These are phyloP conservation scores for Hansfordia pulvinata DNA, from an alignment of 2,329 filamentous ascomycete genomes.

Conservation along the genomic window DNA sequence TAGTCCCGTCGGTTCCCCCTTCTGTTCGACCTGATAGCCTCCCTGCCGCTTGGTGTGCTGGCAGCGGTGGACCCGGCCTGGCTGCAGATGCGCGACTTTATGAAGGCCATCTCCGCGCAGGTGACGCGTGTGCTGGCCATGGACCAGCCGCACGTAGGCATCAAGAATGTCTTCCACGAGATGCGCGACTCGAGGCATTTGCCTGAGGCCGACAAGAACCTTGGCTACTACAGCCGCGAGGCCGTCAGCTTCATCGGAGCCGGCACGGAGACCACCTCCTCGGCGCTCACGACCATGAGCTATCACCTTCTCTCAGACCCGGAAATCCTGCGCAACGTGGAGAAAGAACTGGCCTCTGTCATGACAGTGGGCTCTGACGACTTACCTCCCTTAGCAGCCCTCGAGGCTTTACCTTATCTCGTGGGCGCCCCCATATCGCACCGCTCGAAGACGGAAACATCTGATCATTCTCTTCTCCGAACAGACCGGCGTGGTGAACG, in stretches of 20 bases:
- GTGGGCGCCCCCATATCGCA: too few relatives aligned
- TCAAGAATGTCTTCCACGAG: constrained; percentile 4
- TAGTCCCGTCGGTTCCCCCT: constrained; percentile 2
- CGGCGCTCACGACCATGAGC: constrained; percentile 3
- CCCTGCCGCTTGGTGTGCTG: constrained; percentile 1
- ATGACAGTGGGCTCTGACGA: too few relatives aligned
- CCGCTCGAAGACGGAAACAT: too few relatives aligned
- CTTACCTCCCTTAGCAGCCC: too few relatives aligned
- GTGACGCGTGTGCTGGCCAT: constrained; percentile 1
- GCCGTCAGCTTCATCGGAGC: constrained; percentile 3
- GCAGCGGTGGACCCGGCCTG: background rate
- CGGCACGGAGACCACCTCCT: constrained; percentile 4
- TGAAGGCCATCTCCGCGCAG: background rate
- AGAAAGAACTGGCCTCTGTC: too few relatives aligned
- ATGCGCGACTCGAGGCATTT: constrained; percentile 4
- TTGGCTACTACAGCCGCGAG: constrained; percentile 3
- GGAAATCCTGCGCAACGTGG: constrained; percentile 1
- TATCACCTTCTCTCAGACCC: constrained; percentile 4
- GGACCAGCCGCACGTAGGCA: constrained; percentile 1
- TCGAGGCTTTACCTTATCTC: too few relatives aligned
- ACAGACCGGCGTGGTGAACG: too few relatives aligned
- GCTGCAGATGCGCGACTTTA: background rate
- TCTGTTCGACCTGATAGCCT: constrained; percentile 1
- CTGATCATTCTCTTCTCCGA: too few relatives aligned
- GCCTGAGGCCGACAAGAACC: constrained; percentile 1